Percentiles rank a stretch among this genome's conserved stretches.
Conservation (phyloP, 768 basidiomycete genomes). For the Leccinellum luteum region DNA sequence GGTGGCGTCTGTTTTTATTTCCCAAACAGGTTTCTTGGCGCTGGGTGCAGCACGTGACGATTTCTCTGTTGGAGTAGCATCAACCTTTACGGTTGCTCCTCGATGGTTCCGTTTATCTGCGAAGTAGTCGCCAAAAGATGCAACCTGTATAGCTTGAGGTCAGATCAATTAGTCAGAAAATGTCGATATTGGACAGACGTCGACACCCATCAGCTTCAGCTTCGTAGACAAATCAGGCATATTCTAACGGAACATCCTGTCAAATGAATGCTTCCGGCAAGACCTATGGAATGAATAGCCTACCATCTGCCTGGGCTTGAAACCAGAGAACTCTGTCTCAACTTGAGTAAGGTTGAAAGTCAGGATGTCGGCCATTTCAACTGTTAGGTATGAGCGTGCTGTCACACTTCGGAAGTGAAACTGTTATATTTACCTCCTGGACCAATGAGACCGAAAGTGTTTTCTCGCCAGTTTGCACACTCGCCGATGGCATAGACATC, state of each 20-base stretch:
- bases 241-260: slow-evolving; percentile 33
- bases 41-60: not conserved
- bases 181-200: slow-evolving; percentile 34
- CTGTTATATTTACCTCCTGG: slow-evolving; percentile 49
- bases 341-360: slow-evolving; percentile 69
- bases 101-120: slow-evolving; percentile 45
- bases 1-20: slow-evolving; percentile 23
- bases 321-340: slow-evolving; percentile 38
- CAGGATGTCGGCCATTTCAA: slow-evolving; percentile 74
- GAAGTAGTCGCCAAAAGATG: slow-evolving; percentile 73
- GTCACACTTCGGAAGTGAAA: not conserved
- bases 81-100: not conserved
- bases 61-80: too few relatives aligned
- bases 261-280: not conserved
- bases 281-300: not conserved
- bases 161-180: not conserved
- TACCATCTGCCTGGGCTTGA: slow-evolving; percentile 45
- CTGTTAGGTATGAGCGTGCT: slow-evolving; percentile 24
- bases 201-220: slow-evolving; percentile 56
- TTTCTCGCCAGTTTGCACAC: slow-evolving; percentile 65
- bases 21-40: not conserved
- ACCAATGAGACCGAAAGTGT: slow-evolving; percentile 72
- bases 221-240: slow-evolving; percentile 69
- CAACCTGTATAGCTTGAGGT: slow-evolving; percentile 38
- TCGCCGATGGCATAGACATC: slow-evolving; percentile 75